Evolutionary conservation across 139 green algal species (phyloP).

Genomic region (Closterium sp.): DNA sequence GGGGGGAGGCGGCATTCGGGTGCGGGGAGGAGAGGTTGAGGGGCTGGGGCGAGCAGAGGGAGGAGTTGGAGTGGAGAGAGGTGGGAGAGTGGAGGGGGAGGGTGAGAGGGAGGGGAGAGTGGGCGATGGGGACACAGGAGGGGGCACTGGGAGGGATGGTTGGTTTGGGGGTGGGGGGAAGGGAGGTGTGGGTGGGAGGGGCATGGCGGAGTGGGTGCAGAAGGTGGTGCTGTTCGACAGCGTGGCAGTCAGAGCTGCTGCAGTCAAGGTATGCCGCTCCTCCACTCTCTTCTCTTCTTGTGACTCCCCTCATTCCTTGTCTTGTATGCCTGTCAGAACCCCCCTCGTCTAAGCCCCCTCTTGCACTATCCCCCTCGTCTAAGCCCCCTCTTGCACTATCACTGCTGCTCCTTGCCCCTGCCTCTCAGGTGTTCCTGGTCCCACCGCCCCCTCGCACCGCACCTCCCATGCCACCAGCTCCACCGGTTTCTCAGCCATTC

Average conservation of each 20-base stretch:
- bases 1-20: background rate
- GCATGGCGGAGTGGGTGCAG: background rate
- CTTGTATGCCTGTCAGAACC: background rate
- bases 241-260: background rate
- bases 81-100: background rate
- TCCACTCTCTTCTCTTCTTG: background rate
- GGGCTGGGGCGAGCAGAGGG: background rate
- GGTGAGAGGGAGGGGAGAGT: background rate
- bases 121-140: background rate
- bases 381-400: background rate
- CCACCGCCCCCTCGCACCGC: background rate
- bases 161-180: background rate
- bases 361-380: background rate
- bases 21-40: background rate
- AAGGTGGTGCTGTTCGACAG: background rate
- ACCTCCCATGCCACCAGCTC: background rate
- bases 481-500: background rate
- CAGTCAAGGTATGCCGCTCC: background rate
- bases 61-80: background rate
- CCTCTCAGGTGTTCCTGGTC: background rate
- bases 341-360: background rate
- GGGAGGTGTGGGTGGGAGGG: background rate
- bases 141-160: background rate
- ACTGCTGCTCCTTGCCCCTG: background rate
- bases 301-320: background rate